Percentiles rank a stretch among this genome's conserved stretches.
Evolutionary conservation across 2,329 filamentous ascomycete genomes (phyloP).

Genomic region (Beauveria medogensis): DNA sequence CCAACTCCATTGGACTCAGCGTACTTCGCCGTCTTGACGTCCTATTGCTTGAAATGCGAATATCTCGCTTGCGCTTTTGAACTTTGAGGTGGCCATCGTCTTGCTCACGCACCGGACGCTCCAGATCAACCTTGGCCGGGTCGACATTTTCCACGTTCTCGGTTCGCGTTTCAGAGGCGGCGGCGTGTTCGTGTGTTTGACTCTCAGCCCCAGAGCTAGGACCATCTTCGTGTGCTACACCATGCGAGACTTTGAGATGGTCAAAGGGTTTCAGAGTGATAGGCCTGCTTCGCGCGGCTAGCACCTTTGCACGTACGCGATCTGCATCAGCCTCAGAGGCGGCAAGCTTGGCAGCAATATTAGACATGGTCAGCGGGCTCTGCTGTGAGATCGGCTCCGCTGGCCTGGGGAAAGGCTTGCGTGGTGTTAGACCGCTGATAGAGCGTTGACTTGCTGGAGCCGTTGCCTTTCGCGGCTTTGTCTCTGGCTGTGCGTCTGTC

Average conservation of each 20-base stretch:
- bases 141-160: conserved; percentile 23
- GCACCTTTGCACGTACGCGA: conserved; percentile 53
- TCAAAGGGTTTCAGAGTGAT: conserved; percentile 17
- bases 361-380: conserved; percentile 52
- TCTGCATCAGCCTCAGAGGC: conserved; percentile 58
- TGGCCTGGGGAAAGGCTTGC: conserved; percentile 14
- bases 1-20: conserved; percentile 65
- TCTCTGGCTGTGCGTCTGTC: not conserved
- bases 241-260: not conserved
- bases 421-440: conserved; percentile 23
- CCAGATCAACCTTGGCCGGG: conserved; percentile 26
- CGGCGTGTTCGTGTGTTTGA: not conserved
- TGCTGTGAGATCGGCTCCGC: conserved; percentile 37
- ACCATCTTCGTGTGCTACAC: not conserved
- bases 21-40: conserved; percentile 64
- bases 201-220: conserved; percentile 1
- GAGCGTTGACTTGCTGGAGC: not conserved
- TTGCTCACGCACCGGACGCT: conserved; percentile 7
- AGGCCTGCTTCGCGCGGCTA: conserved; percentile 33
- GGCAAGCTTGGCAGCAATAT: conserved; percentile 55
- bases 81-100: conserved; percentile 20
- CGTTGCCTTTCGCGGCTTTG: not conserved
- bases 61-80: conserved; percentile 42
- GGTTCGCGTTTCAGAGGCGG: conserved; percentile 1
- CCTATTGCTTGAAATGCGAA: conserved; percentile 40